A percentile compares a stretch with the other conserved stretches of the same genome.
Evolutionary conservation across 768 basidiomycete species (phyloP).

Genomic region (Boletellus sp.): DNA sequence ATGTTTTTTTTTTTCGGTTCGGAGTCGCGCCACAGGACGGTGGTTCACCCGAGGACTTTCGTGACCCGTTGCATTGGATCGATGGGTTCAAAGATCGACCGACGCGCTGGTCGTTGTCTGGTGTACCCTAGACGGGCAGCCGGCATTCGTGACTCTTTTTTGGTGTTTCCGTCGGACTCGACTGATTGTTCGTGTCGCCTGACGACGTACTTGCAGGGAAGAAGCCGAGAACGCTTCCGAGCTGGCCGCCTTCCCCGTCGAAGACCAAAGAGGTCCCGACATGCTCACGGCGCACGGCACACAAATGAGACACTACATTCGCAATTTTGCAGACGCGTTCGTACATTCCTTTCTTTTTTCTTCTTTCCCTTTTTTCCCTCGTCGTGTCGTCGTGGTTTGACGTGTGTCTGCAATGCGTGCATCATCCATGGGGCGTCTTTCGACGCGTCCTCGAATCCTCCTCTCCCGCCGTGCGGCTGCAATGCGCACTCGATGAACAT

Average conservation of each 20-base stretch:
- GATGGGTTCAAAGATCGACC: not conserved
- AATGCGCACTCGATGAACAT: not conserved
- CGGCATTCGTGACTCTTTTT: no score
- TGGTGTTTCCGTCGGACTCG: not conserved
- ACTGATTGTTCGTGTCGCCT: not conserved
- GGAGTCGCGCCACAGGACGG: not conserved
- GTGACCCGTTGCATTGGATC: not conserved
- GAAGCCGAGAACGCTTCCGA: constrained; percentile 79
- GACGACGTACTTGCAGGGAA: constrained; percentile 43
- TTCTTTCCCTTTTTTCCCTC: not conserved
- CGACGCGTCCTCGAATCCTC: no score
- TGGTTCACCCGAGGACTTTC: not conserved
- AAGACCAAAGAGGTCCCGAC: constrained; percentile 44
- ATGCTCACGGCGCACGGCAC: constrained; percentile 61
- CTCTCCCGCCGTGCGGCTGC: not conserved
- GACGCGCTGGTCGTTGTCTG: no score
- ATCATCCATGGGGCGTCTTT: no score
- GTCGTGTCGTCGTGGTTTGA: not conserved
- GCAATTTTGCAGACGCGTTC: constrained; percentile 73
- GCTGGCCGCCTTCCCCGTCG: constrained; percentile 38
- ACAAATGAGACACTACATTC: constrained; percentile 58
- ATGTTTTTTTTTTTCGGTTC: not conserved
- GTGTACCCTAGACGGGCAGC: no score
- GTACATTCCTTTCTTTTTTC: constrained; percentile 26
- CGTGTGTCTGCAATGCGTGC: not conserved